Evolutionary conservation across 371 early-diverging fungal species (phyloP), one percentile per base, ranked within the genome.

Genomic region (Apophysomyces sp.): DNA sequence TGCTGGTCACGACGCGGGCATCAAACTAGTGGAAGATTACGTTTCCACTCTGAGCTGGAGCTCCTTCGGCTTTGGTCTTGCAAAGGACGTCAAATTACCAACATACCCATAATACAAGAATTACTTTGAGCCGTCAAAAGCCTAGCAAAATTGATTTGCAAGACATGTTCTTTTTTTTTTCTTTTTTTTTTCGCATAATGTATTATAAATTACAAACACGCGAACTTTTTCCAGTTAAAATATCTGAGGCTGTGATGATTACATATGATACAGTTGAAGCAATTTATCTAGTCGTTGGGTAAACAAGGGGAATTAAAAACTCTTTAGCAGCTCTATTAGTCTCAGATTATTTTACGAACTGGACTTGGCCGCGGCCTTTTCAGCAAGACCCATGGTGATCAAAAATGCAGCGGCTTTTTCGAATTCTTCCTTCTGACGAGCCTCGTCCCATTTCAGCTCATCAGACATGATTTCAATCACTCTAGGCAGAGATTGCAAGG

Each of bases 381-480:
- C 64, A 9, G 64, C 61, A 30, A 96, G 84, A 13, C 98, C 98
- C 98, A 98, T 98, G 26, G 93, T 89, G 8, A 71, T 78, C 67
- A 98, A 82, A 78, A 92, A 98, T 58, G 81, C 68, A 55, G 86
- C 77, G 8, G 93, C 91, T 11, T 90, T 75, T 56, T 83, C 80
- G 62, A 73, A 71, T 71, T 98, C 97, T 66, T 85, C 49, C 44
- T 71, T 60, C 71, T 89, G 83, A 41, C 93, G 86, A 30, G 69
- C 77, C 13, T 75, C 61, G 61, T 81, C 72, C 98, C 98, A 98
- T 31, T 78, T 73, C 49, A 97, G 86, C 72, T 97, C 96, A 56
- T 85, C 86, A 1, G 91, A 80, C 98, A 98, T 96, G 60, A 97
- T 94, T 58, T 92, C 92, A 55, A 94, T 82, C n/a, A 99, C 92